Evolutionary conservation across 2,329 filamentous ascomycete genomes (phyloP).

Genomic region (Coleophoma eucalyptorum): DNA sequence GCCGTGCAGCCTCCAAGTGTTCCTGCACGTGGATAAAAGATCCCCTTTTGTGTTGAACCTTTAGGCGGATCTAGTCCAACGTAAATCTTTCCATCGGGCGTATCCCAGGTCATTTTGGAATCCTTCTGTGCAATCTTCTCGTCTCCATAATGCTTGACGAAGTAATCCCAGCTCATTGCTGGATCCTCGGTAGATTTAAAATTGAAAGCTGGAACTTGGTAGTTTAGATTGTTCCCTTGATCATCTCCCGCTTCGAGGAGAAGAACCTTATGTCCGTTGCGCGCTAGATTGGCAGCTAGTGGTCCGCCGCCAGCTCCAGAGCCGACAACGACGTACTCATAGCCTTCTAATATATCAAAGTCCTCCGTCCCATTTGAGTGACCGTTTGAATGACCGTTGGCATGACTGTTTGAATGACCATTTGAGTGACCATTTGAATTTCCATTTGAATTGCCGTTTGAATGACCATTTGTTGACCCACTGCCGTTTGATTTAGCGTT

Average conservation of each 20-base stretch:
- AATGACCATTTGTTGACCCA: too few relatives aligned
- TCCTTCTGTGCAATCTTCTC: conserved; percentile 38
- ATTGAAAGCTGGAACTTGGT: conserved; percentile 42
- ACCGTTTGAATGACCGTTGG: too few relatives aligned
- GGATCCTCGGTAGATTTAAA: conserved; percentile 40
- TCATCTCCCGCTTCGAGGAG: conserved; percentile 52
- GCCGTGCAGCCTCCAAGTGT: conserved; percentile 33
- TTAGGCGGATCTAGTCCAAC: conserved; percentile 26
- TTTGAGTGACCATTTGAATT: too few relatives aligned
- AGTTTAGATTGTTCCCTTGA: conserved; percentile 34
- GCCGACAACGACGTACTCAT: conserved; percentile 52
- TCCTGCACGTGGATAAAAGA: conserved; percentile 33
- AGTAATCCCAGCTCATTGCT: conserved; percentile 48
- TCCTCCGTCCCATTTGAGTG: too few relatives aligned
- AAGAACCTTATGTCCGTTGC: conserved; percentile 45
- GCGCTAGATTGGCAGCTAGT: conserved; percentile 44
- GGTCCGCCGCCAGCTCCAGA: conserved; percentile 47
- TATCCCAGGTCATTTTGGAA: conserved; percentile 34
- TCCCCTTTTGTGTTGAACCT: conserved; percentile 28
- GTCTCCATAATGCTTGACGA: conserved; percentile 46
- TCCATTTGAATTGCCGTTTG: too few relatives aligned
- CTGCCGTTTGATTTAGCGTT: too few relatives aligned
- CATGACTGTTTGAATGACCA: too few relatives aligned
- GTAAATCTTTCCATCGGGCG: conserved; percentile 12
- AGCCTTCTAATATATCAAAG: conserved; percentile 16